Evolutionary conservation across 1,139 yeast species (phyloP), one percentile per base, ranked within the genome.

Genomic region (Taphrina confusa): DNA sequence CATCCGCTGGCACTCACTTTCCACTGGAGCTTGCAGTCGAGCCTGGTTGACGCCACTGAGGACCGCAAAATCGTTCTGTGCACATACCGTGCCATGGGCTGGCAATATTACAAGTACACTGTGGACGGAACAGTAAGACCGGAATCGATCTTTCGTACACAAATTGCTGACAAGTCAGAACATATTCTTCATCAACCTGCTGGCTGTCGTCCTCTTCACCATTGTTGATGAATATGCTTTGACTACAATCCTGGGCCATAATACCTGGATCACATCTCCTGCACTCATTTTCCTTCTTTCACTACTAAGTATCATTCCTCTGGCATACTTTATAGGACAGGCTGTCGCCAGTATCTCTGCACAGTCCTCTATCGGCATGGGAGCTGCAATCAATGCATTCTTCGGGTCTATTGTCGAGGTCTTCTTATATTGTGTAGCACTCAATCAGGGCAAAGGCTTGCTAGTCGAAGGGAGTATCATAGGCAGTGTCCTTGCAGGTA

Each of bases 291-390:
- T 92, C 69, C 77, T 82, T 58, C 76, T 90, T 27, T 87, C 96
- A 72, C 76, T 92, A 64, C 78, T 87, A 58, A 87, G 97, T 1
- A 88, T 92, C 64, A 82, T 92, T 54, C 98, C 99, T 1, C 77
- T 92, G 66, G 98, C 98, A 0, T 92, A 92, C 71, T 92, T 91
- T 72, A 91, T 92, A 68, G 99, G 99, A 2, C 97, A 92, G 72
- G 98, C 97, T 1, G 98, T 92, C 25, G 99, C 99, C 0, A 91
- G 97, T 1, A 92, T 92, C 65, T 87, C 96, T 2, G 97, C 98
- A 0, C 98, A 94, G 74, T 89, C 97, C 0, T 91, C 97, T 0
- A 92, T 92, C 97, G 97, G 97, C n/a, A 84, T 92, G 66, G 98
- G 98, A 76, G 98, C 99, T 1, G 96, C 91, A 0, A 90, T 92